Evolutionary conservation across 805 yeast genomes (phyloP), one percentile per base, ranked within the genome.

Genomic region (Monosporozyma siamensis): DNA sequence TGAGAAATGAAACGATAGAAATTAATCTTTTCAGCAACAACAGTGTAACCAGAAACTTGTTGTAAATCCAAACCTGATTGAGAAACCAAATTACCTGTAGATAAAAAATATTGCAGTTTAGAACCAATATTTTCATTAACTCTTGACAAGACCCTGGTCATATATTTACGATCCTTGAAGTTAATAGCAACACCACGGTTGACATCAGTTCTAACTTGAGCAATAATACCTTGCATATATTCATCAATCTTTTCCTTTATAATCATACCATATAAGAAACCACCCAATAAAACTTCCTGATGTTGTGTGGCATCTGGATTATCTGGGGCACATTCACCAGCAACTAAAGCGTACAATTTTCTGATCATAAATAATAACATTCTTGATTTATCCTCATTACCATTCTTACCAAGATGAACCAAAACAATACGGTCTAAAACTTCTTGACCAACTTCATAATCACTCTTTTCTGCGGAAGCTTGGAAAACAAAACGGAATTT

Each of bases 271-370:
- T 87, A 92, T 43, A 92, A 71, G 75, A 92, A 86, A 12, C 98
- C 98, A 50, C 97, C 97, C 44, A 92, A 73, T 48, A 92, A 68
- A 25, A 92, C 85, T 68, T 92, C 98, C 68, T 92, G 98, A 71
- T 92, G 97, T 71, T 92, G 98, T 8, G 96, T 86, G 39, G 97
- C 95, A 80, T 92, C 98, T 61, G 98, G 98, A 67, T 92, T 92
- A 65, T 92, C 98, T 14, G 96, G 90, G 41, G 89, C 70, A 65
- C 97, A 90, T 61, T 90, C 96, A 47, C 97, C 97, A 29, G 96
- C 96, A 36, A 90, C 97, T 50, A 92, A 73, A 0, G 97, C 75
- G 63, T 92, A 92, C 47, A 92, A 74, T 67, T 92, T 92, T 72
- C 97, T 78, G 56, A 92, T 80, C 97, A 92, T 92, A 67, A 89